Conservation (phyloP, 78 protist species). For the Polysphondylium violaceum region DNA sequence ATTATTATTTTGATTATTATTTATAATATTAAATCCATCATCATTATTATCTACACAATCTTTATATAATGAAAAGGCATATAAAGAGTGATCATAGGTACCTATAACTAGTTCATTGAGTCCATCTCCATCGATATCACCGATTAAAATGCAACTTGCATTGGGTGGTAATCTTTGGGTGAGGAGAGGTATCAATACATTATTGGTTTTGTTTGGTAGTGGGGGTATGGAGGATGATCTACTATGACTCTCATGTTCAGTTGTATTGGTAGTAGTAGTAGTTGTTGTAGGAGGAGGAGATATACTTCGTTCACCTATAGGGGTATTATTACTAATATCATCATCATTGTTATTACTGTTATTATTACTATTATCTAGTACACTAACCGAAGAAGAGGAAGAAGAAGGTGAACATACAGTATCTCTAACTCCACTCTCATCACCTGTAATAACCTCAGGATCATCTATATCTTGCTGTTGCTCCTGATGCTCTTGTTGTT, state of each 20-base stretch:
- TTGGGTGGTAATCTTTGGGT: conserved; percentile 70
- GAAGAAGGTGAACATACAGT: neutral
- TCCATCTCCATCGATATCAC: conserved; percentile 64
- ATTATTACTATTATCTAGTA: neutral
- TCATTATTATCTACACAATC: neutral
- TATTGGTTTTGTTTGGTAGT: neutral
- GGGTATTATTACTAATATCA: neutral
- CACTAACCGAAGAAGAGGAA: neutral
- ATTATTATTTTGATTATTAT: neutral
- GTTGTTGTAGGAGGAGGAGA: too few species aligned
- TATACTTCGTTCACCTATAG: too few species aligned
- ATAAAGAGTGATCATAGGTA: conserved; percentile 67
- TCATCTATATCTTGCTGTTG: neutral
- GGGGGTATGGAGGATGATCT: too few species aligned
- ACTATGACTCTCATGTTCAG: neutral
- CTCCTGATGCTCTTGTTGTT: neutral
- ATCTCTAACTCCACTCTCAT: neutral
- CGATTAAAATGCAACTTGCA: conserved; percentile 58
- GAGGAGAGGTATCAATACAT: conserved; percentile 17
- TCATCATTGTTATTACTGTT: neutral
- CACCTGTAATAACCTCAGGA: neutral
- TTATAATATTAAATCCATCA: neutral
- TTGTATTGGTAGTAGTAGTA: neutral
- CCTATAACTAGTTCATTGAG: conserved; percentile 67
- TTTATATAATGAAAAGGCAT: conserved; percentile 11